Evolutionary conservation across 805 yeast species (phyloP).

Genomic region (Yarrowia sp.): DNA sequence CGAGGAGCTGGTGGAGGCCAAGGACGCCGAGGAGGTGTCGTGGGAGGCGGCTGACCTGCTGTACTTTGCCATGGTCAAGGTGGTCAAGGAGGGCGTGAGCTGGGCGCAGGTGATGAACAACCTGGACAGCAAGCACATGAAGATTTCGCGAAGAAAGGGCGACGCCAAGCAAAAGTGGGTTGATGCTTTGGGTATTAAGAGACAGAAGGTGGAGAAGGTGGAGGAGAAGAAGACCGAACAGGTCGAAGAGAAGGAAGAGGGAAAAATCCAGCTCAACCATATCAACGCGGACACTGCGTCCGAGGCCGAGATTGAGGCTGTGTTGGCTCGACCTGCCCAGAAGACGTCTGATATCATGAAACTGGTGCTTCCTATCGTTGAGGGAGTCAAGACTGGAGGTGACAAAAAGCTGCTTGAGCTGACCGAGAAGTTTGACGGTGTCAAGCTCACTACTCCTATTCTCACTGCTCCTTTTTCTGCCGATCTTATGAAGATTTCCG

Average conservation of each 20-base stretch:
- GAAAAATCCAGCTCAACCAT: slow-evolving; percentile 48
- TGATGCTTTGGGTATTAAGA: slow-evolving; percentile 32
- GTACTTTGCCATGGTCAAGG: slow-evolving; percentile 61
- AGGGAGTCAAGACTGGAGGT: slow-evolving; percentile 70
- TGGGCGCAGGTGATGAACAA: slow-evolving; percentile 79
- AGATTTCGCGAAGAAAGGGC: slow-evolving; percentile 90
- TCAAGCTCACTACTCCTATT: slow-evolving; percentile 65
- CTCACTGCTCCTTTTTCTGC: slow-evolving; percentile 83
- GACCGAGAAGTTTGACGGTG: slow-evolving; percentile 90
- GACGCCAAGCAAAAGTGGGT: slow-evolving; percentile 87
- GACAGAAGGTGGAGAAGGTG: slow-evolving; percentile 27
- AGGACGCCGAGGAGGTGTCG: slow-evolving; percentile 62
- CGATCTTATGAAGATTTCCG: slow-evolving; percentile 66
- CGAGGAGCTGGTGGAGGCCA: slow-evolving; percentile 89
- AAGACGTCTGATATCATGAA: slow-evolving; percentile 89
- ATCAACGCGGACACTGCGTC: slow-evolving; percentile 45
- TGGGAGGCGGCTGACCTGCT: slow-evolving; percentile 98
- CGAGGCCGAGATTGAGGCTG: slow-evolving; percentile 49
- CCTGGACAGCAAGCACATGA: slow-evolving; percentile 75
- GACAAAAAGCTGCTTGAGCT: slow-evolving; percentile 84
- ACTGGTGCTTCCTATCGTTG: slow-evolving; percentile 84
- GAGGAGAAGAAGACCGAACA: slow-evolving; percentile 27
- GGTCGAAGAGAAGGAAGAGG: slow-evolving; percentile 9
- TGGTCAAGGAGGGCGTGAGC: slow-evolving; percentile 70
- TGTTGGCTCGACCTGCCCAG: slow-evolving; percentile 91